Evolutionary conservation across 768 basidiomycete genomes (phyloP), one percentile per base, ranked within the genome.

Genomic region (Pleurotus ostreatus): DNA sequence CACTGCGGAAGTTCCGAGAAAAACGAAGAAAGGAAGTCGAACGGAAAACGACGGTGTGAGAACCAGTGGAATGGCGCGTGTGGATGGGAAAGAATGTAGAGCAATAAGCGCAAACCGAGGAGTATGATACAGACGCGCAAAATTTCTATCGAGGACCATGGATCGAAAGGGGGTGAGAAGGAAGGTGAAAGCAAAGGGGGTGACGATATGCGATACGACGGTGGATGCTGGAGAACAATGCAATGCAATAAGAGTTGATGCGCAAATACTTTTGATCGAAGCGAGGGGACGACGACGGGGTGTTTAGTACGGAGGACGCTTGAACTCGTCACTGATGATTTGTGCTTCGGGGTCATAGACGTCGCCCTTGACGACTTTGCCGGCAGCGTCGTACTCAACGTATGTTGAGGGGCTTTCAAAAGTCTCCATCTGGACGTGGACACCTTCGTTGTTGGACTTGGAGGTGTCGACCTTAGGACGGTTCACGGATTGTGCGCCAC

Each of bases 291-390:
- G 26, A 39, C 45, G 22, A 38, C 54, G 40, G 41, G 18, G n/a
- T 4, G 13, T 62, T 56, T 69, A 78, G 60, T 78, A 78, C 1
- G 76, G 76, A 16, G 82, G 82, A 16, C 73, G 78, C 66, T 88
- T 88, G 76, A 86, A 85, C 59, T 88, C 86, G 55, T 78, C 73
- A 63, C 70, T 78, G 62, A 81, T 81, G 51, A 68, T 71, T 55
- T 84, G 83, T 15, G 81, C 75, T 67, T 88, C 86, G 7, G 79
- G 74, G 64, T 88, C 86, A 58, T 75, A 80, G 18, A 66, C 67
- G 49, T 78, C 78, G 16, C 63, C 61, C 58, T 74, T 76, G 34
- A 74, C 63, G n/a, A 77, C 58, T 34, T 78, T 76, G 39, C 86
- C 86, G n/a, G 77, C 63, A 0, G 76, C 80, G 60, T 86, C 84